Evolutionary conservation across 108 stramenopile genomes (phyloP).

Genomic region (Asterionellopsis glacialis): DNA sequence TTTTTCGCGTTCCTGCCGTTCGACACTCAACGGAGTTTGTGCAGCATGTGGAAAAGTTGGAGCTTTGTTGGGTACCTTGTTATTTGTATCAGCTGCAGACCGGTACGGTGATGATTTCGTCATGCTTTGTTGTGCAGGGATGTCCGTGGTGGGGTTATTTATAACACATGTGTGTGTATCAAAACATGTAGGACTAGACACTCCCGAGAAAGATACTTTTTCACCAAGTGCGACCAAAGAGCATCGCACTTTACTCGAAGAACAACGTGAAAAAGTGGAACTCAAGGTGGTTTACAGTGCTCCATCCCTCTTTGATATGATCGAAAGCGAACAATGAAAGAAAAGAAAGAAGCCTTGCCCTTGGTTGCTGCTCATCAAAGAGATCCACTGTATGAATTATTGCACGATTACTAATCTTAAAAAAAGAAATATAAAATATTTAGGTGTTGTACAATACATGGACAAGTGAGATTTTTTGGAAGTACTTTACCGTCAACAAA

Average conservation of each 20-base stretch:
- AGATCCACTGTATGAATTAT: too few relatives aligned
- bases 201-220: neutral
- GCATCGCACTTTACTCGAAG: neutral
- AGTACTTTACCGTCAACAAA: too few relatives aligned
- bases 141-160: constrained; percentile 31
- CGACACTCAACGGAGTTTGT: constrained; percentile 59
- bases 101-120: constrained; percentile 38
- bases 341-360: too few relatives aligned
- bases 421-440: too few relatives aligned
- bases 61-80: constrained; percentile 39
- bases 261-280: neutral
- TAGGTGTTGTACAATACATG: too few relatives aligned
- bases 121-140: constrained; percentile 38
- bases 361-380: too few relatives aligned
- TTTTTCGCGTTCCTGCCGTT: constrained; percentile 48
- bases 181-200: neutral
- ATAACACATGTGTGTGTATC: constrained; percentile 27
- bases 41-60: constrained; percentile 59
- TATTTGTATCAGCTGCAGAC: constrained; percentile 39
- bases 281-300: constrained; percentile 10
- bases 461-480: too few relatives aligned
- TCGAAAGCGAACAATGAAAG: neutral
- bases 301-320: constrained; percentile 14
- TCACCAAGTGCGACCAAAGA: neutral
- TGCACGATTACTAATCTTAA: too few relatives aligned